phyloP scores from a whole-genome alignment of 805 yeast species.

The Candida glaebosa region DNA sequence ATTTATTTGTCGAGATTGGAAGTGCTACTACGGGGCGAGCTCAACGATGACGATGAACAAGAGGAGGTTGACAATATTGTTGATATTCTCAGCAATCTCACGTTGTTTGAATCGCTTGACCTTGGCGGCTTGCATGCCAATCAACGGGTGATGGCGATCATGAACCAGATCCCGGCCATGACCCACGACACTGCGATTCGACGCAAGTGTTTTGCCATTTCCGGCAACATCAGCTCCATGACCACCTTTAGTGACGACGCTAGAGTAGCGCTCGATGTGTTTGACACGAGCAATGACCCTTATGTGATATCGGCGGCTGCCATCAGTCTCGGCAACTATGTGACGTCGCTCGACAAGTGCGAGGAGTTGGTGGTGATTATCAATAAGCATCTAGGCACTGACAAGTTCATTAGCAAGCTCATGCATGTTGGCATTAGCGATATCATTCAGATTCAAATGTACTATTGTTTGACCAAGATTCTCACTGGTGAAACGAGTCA shows the following conservation, averaged over 20 bases:
- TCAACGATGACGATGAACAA: conserved; percentile 9
- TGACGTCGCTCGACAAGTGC: conserved; percentile 18
- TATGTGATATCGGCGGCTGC: conserved; percentile 29
- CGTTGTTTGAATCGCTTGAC: conserved; percentile 17
- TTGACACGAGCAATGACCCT: conserved; percentile 11
- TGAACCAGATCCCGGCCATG: conserved; percentile 5
- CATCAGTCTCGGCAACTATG: conserved; percentile 34
- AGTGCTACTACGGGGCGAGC: conserved; percentile 2
- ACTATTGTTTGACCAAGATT: conserved; percentile 32
- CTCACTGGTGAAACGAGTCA: conserved; percentile 15
- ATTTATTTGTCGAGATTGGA: conserved; percentile 4
- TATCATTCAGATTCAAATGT: conserved; percentile 34
- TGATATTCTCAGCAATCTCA: conserved; percentile 15
- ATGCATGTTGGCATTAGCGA: conserved; percentile 24
- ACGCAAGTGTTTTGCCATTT: conserved; percentile 29
- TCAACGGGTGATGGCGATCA: conserved; percentile 9
- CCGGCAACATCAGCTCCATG: conserved; percentile 34
- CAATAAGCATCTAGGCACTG: conserved; percentile 6
- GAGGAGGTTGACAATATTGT: conserved; percentile 13
- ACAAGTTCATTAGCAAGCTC: conserved; percentile 16
- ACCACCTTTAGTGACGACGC: conserved; percentile 22
- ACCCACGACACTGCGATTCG: conserved; percentile 13
- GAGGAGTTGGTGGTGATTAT: conserved; percentile 8
- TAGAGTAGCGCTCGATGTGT: conserved; percentile 12
- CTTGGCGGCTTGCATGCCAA: conserved; percentile 4